phyloP scores from a whole-genome alignment of 2,329 filamentous ascomycete genomes.

The Verruconis gallopava region DNA sequence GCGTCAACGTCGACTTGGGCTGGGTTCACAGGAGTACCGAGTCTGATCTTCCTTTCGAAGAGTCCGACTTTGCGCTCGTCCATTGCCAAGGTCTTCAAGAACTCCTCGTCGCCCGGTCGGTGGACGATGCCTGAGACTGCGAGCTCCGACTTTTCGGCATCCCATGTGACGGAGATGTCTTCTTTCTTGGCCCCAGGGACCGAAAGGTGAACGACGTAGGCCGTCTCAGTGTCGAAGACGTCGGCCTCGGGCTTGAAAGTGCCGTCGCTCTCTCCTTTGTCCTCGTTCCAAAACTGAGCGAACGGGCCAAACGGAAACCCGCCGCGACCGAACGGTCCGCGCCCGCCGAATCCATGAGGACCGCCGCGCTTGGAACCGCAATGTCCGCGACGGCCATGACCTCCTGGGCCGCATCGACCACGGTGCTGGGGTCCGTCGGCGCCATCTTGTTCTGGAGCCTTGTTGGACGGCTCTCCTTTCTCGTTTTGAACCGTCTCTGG shows the following conservation, averaged over 20 bases:
- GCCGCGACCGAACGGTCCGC: constrained; percentile 8
- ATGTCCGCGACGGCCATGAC: constrained; percentile 6
- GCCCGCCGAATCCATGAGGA: constrained; percentile 10
- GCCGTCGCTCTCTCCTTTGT: constrained; percentile 11
- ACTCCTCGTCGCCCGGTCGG: constrained; percentile 56
- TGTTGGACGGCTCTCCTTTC: constrained; percentile 6
- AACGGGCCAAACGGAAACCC: constrained; percentile 10
- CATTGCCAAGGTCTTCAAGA: constrained; percentile 47
- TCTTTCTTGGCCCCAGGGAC: constrained; percentile 69
- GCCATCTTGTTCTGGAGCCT: background rate
- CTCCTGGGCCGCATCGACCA: constrained; percentile 14
- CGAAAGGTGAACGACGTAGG: constrained; percentile 55
- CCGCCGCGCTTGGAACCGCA: constrained; percentile 5
- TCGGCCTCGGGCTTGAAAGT: constrained; percentile 55
- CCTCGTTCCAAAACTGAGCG: constrained; percentile 18
- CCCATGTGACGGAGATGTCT: constrained; percentile 65
- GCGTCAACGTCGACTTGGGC: constrained; percentile 52
- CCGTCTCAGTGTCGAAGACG: constrained; percentile 54
- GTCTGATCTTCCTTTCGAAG: constrained; percentile 57
- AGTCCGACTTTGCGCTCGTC: constrained; percentile 59
- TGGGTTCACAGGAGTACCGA: constrained; percentile 42
- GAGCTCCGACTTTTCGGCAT: constrained; percentile 52
- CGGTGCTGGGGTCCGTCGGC: constrained; percentile 14
- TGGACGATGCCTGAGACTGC: constrained; percentile 60
- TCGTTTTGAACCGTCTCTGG: constrained; percentile 6